A percentile compares a stretch with the other conserved stretches of the same genome.
phyloP scores from a whole-genome alignment of 106 monocot genomes.

The Platanthera zijinensis region DNA sequence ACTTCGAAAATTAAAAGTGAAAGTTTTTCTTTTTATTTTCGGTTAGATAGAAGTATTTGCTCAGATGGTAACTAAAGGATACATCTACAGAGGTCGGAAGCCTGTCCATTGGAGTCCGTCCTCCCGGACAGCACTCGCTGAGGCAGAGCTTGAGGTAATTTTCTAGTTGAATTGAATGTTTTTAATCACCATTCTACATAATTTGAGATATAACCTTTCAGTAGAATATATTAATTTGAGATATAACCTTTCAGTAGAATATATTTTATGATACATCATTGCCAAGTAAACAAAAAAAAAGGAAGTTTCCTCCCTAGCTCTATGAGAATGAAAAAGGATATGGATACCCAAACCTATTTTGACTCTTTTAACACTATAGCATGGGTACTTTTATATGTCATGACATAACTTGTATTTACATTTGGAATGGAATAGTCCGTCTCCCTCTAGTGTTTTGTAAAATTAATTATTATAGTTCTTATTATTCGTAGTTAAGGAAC shows the following conservation, averaged over 20 bases:
- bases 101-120: slow-evolving; percentile 99
- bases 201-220: not conserved
- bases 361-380: no score
- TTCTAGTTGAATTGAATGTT: not conserved
- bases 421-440: not conserved
- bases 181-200: not conserved
- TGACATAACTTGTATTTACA: not conserved
- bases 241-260: not conserved
- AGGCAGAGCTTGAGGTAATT: slow-evolving; percentile 93
- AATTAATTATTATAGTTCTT: not conserved
- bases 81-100: slow-evolving; percentile 92
- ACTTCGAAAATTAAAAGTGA: not conserved
- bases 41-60: slow-evolving; percentile 91
- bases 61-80: slow-evolving; percentile 79
- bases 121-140: slow-evolving; percentile 92
- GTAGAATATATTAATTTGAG: not conserved
- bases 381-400: not conserved
- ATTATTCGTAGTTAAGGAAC: not conserved
- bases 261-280: not conserved
- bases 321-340: no score
- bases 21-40: slow-evolving; percentile 2
- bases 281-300: not conserved
- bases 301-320: not conserved
- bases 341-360: no score
- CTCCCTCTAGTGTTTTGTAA: not conserved